Conservation (phyloP, 106 monocot species). For the Acanthochlamys bracteata region DNA sequence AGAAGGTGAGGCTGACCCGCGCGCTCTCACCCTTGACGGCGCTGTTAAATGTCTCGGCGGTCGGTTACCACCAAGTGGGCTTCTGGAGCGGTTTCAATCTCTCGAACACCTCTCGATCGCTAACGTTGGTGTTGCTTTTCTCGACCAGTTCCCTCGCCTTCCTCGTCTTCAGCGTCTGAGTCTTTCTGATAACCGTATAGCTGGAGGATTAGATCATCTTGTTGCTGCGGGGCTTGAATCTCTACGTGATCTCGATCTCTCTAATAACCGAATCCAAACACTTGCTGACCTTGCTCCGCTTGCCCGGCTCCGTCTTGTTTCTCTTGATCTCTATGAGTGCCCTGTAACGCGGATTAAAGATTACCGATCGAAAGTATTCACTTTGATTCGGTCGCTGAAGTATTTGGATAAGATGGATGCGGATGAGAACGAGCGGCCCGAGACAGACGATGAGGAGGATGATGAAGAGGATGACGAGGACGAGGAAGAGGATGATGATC, state of each 20-base stretch:
- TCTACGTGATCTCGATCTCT: conserved; percentile 84
- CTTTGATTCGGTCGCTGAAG: conserved; percentile 69
- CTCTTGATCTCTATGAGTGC: conserved; percentile 92
- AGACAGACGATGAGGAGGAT: conserved; percentile 57
- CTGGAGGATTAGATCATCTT: conserved; percentile 79
- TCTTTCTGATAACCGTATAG: conserved; percentile 90
- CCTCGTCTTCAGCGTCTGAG: conserved; percentile 63
- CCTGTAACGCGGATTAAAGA: conserved; percentile 77
- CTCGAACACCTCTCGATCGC: conserved; percentile 93
- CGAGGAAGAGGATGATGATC: conserved; percentile 52
- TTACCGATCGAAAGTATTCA: conserved; percentile 76
- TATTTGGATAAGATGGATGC: conserved; percentile 92
- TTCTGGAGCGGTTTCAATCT: conserved; percentile 61
- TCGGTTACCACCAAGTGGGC: conserved; percentile 54
- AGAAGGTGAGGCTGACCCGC: conserved; percentile 27
- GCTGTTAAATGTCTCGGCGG: conserved; percentile 84
- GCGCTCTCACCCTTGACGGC: conserved; percentile 74
- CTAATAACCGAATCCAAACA: conserved; percentile 83
- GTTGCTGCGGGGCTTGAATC: conserved; percentile 81
- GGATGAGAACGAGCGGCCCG: conserved; percentile 86
- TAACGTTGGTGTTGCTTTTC: conserved; percentile 70
- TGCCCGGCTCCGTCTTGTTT: conserved; percentile 58
- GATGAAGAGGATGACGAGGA: conserved; percentile 84
- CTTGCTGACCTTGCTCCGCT: conserved; percentile 84
- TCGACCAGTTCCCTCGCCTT: conserved; percentile 76